phyloP scores from a whole-genome alignment of 306 rosid genomes.

The Cucurbita maxima region DNA sequence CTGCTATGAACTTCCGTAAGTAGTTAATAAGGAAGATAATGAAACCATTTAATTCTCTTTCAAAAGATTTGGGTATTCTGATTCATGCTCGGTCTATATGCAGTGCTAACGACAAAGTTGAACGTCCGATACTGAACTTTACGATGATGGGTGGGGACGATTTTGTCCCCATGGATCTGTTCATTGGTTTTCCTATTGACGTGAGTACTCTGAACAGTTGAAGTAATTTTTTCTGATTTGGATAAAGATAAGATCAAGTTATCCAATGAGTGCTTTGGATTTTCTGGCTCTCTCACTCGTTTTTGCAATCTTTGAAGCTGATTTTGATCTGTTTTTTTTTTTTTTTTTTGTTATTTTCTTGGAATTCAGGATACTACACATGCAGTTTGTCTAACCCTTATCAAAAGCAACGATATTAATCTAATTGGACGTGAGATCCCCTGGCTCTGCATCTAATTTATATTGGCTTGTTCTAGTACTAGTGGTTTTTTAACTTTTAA shows the following conservation, averaged over 20 bases:
- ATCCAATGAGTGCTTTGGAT: neutral
- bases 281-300: neutral
- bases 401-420: slow-evolving; percentile 37
- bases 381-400: slow-evolving; percentile 36
- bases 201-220: slow-evolving; percentile 18
- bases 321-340: neutral
- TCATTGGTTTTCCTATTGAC: neutral
- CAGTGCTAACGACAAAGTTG: slow-evolving; percentile 23
- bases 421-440: slow-evolving; percentile 85
- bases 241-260: neutral
- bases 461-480: no score
- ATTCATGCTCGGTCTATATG: neutral
- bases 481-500: no score
- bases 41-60: neutral
- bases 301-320: neutral
- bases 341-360: slow-evolving; percentile 1
- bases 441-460: neutral
- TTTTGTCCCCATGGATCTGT: slow-evolving; percentile 24
- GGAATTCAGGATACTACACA: slow-evolving; percentile 20
- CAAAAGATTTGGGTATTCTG: neutral
- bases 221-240: neutral
- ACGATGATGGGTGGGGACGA: slow-evolving; percentile 67
- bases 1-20: slow-evolving; percentile 52
- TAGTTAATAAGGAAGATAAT: neutral
- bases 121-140: slow-evolving; percentile 31